Percentiles rank a stretch among this genome's conserved stretches.
These are phyloP conservation scores for Effrenium voratum DNA, from an alignment of 73 alveolate genomes.

Conservation along the genomic window DNA sequence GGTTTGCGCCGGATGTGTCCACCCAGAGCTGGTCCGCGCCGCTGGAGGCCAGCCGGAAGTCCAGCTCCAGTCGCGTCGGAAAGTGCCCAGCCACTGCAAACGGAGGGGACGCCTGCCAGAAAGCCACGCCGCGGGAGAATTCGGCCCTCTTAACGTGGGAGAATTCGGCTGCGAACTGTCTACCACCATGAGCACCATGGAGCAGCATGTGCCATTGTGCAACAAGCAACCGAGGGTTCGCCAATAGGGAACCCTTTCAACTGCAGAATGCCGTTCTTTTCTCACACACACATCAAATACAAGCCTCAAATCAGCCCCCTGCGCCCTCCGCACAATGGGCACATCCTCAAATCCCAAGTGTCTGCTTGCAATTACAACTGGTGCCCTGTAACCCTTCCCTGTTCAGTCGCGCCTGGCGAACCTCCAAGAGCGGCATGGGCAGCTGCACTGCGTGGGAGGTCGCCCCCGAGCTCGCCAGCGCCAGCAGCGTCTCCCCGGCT, in stretches of 20 bases:
- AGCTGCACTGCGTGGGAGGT: constrained; percentile 63
- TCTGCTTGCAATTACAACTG: no score
- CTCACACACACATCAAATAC: no score
- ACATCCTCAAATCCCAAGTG: no score
- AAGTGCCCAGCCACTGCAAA: constrained; percentile 62
- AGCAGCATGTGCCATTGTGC: background rate
- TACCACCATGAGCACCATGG: background rate
- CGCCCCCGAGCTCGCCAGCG: background rate
- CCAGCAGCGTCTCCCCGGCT: background rate
- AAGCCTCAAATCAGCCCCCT: no score
- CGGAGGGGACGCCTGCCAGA: background rate
- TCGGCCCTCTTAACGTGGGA: no score
- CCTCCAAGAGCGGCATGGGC: constrained; percentile 40
- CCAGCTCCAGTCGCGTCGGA: constrained; percentile 1
- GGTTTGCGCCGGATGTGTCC: constrained; percentile 47
- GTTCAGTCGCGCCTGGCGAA: no score
- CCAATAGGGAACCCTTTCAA: no score
- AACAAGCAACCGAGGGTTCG: background rate
- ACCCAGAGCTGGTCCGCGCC: constrained; percentile 67
- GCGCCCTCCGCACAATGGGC: no score
- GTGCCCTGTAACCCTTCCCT: no score
- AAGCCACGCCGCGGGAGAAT: no score
- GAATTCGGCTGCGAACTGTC: no score
- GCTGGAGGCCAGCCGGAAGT: constrained; percentile 29
- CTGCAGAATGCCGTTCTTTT: no score